A percentile compares a stretch with the other conserved stretches of the same genome.
phyloP scores from a whole-genome alignment of 805 yeast genomes.

The Yarrowia osloensis region DNA sequence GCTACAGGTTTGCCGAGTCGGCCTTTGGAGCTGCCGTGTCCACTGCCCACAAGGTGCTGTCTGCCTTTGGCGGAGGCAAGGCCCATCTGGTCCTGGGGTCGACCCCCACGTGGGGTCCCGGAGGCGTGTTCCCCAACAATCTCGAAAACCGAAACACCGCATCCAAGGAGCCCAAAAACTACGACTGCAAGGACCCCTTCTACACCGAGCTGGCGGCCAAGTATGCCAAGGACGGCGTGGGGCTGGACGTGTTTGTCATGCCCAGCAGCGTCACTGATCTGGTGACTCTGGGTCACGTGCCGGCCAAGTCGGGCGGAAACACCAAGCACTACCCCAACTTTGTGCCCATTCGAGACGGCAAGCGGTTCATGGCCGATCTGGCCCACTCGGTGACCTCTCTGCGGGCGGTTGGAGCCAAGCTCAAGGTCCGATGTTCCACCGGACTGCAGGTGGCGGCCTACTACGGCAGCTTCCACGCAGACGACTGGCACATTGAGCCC shows the following conservation, averaged over 20 bases:
- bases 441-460: conserved; percentile 81
- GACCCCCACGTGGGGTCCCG: conserved; percentile 76
- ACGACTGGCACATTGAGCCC: conserved; percentile 56
- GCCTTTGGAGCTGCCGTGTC: conserved; percentile 78
- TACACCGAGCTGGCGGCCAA: conserved; percentile 62
- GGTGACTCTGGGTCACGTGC: conserved; percentile 67
- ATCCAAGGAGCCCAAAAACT: conserved; percentile 52
- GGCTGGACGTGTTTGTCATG: conserved; percentile 74
- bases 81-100: conserved; percentile 66
- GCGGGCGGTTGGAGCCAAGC: conserved; percentile 77
- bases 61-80: conserved; percentile 66
- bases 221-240: conserved; percentile 60
- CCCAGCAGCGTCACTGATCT: conserved; percentile 68
- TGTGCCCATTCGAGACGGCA: conserved; percentile 67
- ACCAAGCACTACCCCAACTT: conserved; percentile 68
- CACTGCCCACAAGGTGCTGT: conserved; percentile 64
- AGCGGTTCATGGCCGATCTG: conserved; percentile 61
- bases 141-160: conserved; percentile 38
- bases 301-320: conserved; percentile 69
- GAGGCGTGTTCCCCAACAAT: conserved; percentile 25
- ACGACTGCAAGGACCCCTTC: conserved; percentile 61
- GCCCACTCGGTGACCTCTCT: conserved; percentile 45
- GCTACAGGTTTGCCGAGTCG: conserved; percentile 55
- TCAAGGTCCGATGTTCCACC: conserved; percentile 82
- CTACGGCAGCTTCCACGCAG: conserved; percentile 57